Percentiles rank a stretch among this genome's conserved stretches.
phyloP scores from a whole-genome alignment of 2,329 filamentous ascomycete species.

The Pseudogymnoascus sp. region DNA sequence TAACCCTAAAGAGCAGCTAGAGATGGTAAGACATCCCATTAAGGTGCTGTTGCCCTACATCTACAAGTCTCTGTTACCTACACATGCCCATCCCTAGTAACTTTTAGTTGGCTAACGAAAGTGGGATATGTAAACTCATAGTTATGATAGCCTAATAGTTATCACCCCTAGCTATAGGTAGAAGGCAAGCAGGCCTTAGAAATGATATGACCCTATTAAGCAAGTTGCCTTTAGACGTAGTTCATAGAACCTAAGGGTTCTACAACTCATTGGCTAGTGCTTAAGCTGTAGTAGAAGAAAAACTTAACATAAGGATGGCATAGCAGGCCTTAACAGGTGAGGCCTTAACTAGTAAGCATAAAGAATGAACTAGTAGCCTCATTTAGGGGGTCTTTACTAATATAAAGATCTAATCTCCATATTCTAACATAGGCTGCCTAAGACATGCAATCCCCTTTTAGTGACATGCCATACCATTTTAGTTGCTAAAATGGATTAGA shows the following conservation, averaged over 20 bases:
- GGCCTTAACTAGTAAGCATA: too few species aligned
- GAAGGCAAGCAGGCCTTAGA: background rate
- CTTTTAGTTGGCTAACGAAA: too few species aligned
- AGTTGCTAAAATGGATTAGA: background rate
- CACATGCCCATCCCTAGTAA: too few species aligned
- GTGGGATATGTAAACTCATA: too few species aligned
- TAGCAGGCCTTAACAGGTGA: too few species aligned
- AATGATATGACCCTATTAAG: background rate
- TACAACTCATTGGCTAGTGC: background rate
- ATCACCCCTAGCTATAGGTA: background rate
- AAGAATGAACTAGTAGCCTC: background rate
- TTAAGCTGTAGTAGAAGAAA: too few species aligned
- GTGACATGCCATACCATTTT: background rate
- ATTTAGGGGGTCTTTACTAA: background rate
- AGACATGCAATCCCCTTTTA: background rate
- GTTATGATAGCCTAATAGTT: too few species aligned
- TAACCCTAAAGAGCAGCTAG: too few species aligned
- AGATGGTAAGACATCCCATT: too few species aligned
- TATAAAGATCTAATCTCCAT: background rate
- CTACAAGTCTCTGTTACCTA: too few species aligned
- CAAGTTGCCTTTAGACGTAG: background rate
- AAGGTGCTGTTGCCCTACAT: too few species aligned
- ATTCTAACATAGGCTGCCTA: background rate
- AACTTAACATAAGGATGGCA: too few species aligned
- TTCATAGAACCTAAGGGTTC: background rate